Conservation (phyloP, 2,329 filamentous ascomycete genomes). For the Gnomoniopsis smithogilvyi region DNA sequence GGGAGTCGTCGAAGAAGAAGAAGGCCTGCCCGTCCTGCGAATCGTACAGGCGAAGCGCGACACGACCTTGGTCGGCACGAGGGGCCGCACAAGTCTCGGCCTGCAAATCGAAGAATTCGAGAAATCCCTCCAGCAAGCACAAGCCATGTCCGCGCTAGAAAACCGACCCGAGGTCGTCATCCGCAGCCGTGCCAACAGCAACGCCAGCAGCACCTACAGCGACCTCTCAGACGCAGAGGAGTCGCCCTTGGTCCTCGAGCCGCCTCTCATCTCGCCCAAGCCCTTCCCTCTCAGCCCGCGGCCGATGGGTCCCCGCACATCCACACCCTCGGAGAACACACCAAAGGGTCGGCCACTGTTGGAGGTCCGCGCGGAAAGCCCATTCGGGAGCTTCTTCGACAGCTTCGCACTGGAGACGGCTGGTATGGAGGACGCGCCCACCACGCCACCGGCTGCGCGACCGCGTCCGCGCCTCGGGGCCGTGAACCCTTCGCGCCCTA, state of each 20-base stretch:
- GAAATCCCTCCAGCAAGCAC: slow-evolving; percentile 28
- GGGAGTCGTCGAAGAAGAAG: not conserved
- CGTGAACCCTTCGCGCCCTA: not conserved
- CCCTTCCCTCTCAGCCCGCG: slow-evolving; percentile 15
- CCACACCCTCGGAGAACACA: not conserved
- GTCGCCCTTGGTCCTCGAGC: slow-evolving; percentile 14
- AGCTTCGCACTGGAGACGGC: not conserved
- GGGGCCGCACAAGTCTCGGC: slow-evolving; percentile 45
- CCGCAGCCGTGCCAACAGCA: slow-evolving; percentile 15
- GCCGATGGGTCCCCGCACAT: not conserved
- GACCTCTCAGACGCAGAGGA: slow-evolving; percentile 3
- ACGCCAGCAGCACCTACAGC: slow-evolving; percentile 18
- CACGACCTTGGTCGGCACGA: slow-evolving; percentile 43
- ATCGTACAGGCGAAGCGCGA: slow-evolving; percentile 49
- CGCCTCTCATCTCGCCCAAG: slow-evolving; percentile 15
- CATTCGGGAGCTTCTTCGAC: not conserved
- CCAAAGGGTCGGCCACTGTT: not conserved
- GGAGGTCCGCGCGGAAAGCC: slow-evolving; percentile 1
- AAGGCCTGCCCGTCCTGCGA: slow-evolving; percentile 41
- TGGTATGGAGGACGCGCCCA: not conserved
- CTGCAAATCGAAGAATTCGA: slow-evolving; percentile 43
- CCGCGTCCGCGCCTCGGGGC: not conserved
- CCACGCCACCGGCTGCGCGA: not conserved
- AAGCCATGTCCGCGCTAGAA: slow-evolving; percentile 20
- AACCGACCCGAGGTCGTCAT: not conserved